Evolutionary conservation across 2,329 filamentous ascomycete species (phyloP).

Genomic region (Simplicillium sp.): DNA sequence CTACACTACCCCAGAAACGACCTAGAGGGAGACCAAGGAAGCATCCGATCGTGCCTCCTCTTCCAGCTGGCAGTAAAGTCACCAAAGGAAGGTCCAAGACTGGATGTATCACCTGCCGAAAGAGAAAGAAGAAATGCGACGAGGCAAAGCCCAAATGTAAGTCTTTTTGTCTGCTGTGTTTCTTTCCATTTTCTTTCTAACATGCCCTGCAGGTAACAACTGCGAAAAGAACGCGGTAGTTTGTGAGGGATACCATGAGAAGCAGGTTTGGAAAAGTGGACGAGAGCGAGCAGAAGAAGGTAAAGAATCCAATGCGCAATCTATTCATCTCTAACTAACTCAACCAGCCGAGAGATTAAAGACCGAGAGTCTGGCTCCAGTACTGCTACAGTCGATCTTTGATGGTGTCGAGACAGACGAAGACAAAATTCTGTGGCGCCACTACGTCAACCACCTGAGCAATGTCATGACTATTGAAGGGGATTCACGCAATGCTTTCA

Average conservation of each 20-base stretch:
- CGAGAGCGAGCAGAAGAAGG: constrained; percentile 66
- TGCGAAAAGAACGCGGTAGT: constrained; percentile 90
- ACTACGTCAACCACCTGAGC: constrained; percentile 74
- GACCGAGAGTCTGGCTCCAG: constrained; percentile 37
- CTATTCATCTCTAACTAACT: constrained; percentile 7
- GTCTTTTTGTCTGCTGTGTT: constrained; percentile 19
- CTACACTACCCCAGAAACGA: constrained; percentile 35
- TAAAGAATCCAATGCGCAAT: constrained; percentile 19
- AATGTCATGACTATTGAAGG: constrained; percentile 74
- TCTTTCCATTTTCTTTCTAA: constrained; percentile 8
- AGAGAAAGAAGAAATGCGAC: constrained; percentile 64
- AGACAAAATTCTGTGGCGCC: constrained; percentile 72
- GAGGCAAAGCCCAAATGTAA: constrained; percentile 59
- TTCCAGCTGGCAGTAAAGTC: constrained; percentile 50
- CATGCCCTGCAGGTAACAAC: constrained; percentile 55
- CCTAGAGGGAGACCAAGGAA: constrained; percentile 77
- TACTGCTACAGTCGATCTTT: constrained; percentile 59
- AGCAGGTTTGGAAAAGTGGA: constrained; percentile 79
- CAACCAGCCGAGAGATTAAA: constrained; percentile 34
- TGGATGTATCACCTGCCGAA: constrained; percentile 58
- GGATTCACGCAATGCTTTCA: constrained; percentile 76
- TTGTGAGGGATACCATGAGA: constrained; percentile 83
- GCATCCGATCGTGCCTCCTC: constrained; percentile 55
- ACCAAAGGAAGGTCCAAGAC: constrained; percentile 69
- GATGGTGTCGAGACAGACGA: constrained; percentile 72